Evolutionary conservation across 1,284 basidiomycete species (phyloP).

Genomic region (Puccinia brachypodii): DNA sequence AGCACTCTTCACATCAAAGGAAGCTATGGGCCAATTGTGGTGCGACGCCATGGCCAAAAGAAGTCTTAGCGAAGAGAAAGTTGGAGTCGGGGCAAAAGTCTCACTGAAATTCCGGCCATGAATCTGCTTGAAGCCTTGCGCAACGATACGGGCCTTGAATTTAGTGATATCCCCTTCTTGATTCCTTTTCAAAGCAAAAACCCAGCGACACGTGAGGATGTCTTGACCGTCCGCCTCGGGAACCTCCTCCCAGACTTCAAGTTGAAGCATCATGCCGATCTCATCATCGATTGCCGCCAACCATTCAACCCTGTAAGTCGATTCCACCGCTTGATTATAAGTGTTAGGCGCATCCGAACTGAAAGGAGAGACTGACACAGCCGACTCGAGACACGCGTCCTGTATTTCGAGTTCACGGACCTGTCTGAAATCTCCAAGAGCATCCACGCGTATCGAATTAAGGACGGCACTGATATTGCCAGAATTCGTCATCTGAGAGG

Average conservation of each 20-base stretch:
- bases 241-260: background rate
- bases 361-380: background rate
- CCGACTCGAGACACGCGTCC: background rate
- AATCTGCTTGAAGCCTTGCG: slow-evolving; percentile 4
- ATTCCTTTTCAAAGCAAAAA: background rate
- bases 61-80: background rate
- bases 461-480: no score
- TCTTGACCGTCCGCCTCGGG: background rate
- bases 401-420: no score
- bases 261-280: background rate
- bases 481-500: no score
- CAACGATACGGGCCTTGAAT: slow-evolving; percentile 2
- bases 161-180: background rate
- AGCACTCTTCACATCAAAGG: background rate
- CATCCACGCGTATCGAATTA: no score
- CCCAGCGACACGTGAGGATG: background rate
- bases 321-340: background rate
- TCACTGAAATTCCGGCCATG: background rate
- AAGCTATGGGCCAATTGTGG: background rate
- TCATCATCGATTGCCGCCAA: background rate
- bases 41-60: background rate
- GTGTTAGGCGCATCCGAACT: background rate
- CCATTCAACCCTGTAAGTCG: background rate
- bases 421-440: no score
- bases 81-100: background rate